A percentile compares a stretch with the other conserved stretches of the same genome.
Conservation (phyloP, 495 filamentous ascomycete species). For the Aspergillus diversus region DNA sequence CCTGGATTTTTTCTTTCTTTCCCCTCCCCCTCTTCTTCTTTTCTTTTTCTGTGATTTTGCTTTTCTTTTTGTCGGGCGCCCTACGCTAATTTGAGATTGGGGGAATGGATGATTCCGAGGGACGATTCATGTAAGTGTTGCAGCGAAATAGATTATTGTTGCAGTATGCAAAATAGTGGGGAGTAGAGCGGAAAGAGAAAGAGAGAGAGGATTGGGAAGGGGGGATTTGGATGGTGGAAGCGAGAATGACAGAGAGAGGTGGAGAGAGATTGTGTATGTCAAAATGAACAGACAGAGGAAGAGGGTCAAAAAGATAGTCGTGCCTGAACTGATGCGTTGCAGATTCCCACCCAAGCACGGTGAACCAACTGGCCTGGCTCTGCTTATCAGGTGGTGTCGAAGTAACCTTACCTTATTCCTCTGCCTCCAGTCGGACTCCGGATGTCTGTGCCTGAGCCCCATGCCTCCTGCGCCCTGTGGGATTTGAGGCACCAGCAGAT, state of each 20-base stretch:
- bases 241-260: not conserved
- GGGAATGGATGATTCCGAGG: not conserved
- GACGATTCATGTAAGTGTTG: not conserved
- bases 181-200: not conserved
- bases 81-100: not conserved
- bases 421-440: no score
- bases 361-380: not conserved
- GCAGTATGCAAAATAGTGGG: not conserved
- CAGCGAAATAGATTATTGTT: not conserved
- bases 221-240: not conserved
- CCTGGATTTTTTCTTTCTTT: not conserved
- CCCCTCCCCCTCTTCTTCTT: not conserved
- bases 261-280: no score
- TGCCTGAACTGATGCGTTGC: not conserved
- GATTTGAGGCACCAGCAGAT: not conserved
- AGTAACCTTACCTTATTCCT: not conserved
- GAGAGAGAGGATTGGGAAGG: not conserved
- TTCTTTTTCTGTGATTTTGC: not conserved
- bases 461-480: no score
- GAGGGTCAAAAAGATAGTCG: not conserved
- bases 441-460: no score
- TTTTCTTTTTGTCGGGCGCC: not conserved
- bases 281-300: no score
- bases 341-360: not conserved
- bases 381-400: not conserved